Conservation (phyloP, 2,329 filamentous ascomycete species). For the Fusarium dimerum region DNA sequence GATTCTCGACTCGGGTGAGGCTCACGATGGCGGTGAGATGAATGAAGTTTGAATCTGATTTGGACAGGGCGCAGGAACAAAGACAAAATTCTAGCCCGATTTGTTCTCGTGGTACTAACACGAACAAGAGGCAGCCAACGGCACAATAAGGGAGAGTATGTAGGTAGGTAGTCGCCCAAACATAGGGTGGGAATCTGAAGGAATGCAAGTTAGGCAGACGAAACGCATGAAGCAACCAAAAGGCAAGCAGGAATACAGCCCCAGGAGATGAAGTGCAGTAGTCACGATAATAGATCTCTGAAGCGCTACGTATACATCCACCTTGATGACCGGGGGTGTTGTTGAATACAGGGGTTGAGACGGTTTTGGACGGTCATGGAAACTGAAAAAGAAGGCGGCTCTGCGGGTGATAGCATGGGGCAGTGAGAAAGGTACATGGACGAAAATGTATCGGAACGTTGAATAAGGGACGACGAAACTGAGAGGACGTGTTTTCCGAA, state of each 20-base stretch:
- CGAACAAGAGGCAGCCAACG: constrained; percentile 22
- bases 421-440: constrained; percentile 9
- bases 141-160: not conserved
- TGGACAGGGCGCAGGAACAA: constrained; percentile 3
- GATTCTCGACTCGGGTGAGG: not conserved
- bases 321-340: not conserved
- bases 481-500: constrained; percentile 10
- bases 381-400: not conserved
- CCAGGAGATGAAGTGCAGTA: not conserved
- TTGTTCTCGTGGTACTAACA: constrained; percentile 26
- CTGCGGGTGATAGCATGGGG: constrained; percentile 2
- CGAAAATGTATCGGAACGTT: constrained; percentile 31
- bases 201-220: not conserved
- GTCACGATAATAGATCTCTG: not conserved
- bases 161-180: not conserved
- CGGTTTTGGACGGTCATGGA: not conserved
- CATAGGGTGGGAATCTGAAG: not conserved
- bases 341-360: not conserved
- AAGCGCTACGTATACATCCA: not conserved
- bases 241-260: not conserved
- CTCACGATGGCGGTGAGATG: constrained; percentile 10
- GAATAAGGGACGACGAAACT: constrained; percentile 1
- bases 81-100: constrained; percentile 17
- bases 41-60: not conserved
- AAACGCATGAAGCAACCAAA: not conserved